Percentiles rank a stretch among this genome's conserved stretches.
These are phyloP conservation scores for Escovopsis sp. DNA, from an alignment of 2,329 filamentous ascomycete genomes.

Conservation along the genomic window DNA sequence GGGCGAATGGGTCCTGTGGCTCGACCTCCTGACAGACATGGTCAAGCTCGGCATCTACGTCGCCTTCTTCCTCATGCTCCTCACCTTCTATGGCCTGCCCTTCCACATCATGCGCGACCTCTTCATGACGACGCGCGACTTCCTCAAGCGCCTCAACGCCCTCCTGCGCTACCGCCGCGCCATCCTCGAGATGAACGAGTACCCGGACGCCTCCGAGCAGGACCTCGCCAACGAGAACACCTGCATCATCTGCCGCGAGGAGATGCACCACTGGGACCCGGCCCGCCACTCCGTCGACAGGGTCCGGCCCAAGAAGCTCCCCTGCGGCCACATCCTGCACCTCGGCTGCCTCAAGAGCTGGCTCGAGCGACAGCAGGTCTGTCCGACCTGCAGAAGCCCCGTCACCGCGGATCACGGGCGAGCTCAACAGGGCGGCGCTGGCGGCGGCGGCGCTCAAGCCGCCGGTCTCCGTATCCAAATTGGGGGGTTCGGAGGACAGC, in stretches of 20 bases:
- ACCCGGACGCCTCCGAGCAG: conserved; percentile 77
- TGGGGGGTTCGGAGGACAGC: conserved; percentile 7
- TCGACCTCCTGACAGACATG: conserved; percentile 80
- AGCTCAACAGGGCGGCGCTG: conserved; percentile 8
- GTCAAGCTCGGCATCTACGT: conserved; percentile 81
- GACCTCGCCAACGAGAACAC: conserved; percentile 79
- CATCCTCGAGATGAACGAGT: conserved; percentile 85
- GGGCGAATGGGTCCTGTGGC: conserved; percentile 76
- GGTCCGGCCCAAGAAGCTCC: conserved; percentile 82
- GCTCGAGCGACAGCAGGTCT: conserved; percentile 94
- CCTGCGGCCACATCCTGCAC: conserved; percentile 90
- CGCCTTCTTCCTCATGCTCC: conserved; percentile 82
- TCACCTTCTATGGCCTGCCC: conserved; percentile 86
- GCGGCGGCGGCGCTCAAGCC: conserved; percentile 10
- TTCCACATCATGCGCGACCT: conserved; percentile 95
- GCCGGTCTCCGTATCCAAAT: conserved; percentile 18
- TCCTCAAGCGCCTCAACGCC: conserved; percentile 76
- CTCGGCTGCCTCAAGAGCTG: conserved; percentile 91
- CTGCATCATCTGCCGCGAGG: conserved; percentile 94
- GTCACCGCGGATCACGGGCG: conserved; percentile 32
- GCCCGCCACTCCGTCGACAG: conserved; percentile 54
- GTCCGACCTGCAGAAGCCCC: conserved; percentile 79
- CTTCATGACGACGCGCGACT: conserved; percentile 84
- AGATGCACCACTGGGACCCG: conserved; percentile 70
- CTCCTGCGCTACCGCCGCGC: conserved; percentile 83